Conservation (phyloP, 2,329 filamentous ascomycete genomes). For the Elsinoe perseae region DNA sequence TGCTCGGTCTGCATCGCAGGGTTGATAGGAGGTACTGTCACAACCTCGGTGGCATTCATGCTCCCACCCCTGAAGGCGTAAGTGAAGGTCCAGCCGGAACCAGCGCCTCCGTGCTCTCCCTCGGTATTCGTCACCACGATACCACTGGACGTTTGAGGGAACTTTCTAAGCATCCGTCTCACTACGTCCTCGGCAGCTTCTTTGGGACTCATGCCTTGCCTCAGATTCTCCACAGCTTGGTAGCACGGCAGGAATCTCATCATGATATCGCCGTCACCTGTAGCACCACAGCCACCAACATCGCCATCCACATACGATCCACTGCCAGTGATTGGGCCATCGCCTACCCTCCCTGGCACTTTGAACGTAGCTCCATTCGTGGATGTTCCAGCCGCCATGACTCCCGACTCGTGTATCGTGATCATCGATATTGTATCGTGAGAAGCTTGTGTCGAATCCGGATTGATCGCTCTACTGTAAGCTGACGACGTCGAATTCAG, state of each 20-base stretch:
- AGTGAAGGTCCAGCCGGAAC: conserved; percentile 6
- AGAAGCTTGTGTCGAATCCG: neutral
- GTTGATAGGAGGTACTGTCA: conserved; percentile 1
- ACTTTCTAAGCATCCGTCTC: conserved; percentile 5
- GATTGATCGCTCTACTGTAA: conserved; percentile 1
- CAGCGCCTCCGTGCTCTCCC: conserved; percentile 2
- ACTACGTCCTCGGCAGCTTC: conserved; percentile 5
- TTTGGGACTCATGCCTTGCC: conserved; percentile 6
- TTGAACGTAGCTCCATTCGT: conserved; percentile 8
- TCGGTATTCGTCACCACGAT: conserved; percentile 8
- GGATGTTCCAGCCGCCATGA: conserved; percentile 8
- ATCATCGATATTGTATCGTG: conserved; percentile 12
- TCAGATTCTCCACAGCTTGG: conserved; percentile 9
- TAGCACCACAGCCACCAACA: conserved; percentile 7
- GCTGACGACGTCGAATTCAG: conserved; percentile 1
- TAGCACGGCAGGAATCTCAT: conserved; percentile 10
- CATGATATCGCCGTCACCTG: conserved; percentile 10
- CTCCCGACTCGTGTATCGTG: neutral
- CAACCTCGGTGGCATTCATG: conserved; percentile 3
- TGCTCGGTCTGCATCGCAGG: neutral
- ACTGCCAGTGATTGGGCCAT: conserved; percentile 7
- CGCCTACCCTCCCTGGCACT: conserved; percentile 4
- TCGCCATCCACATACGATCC: conserved; percentile 9
- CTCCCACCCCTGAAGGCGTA: conserved; percentile 6
- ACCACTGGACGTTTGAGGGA: conserved; percentile 5